phyloP scores from a whole-genome alignment of 2,329 filamentous ascomycete genomes.

The Verticillium dahliae region DNA sequence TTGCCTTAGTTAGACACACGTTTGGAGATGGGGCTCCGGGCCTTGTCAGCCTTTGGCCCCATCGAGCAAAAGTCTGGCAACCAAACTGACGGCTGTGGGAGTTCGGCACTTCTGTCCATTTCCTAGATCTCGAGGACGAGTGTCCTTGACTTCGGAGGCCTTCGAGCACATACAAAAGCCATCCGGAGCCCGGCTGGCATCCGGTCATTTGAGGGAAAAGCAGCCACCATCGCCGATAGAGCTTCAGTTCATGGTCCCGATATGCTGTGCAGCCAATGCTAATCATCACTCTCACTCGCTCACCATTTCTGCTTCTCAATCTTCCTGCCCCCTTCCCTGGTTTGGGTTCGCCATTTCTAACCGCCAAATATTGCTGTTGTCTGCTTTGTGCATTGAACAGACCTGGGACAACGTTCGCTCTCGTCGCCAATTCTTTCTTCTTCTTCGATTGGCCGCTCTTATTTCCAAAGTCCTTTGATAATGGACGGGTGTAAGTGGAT shows the following conservation, averaged over 20 bases:
- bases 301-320: neutral
- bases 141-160: neutral
- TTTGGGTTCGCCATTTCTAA: neutral
- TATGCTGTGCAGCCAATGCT: neutral
- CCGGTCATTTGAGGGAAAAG: neutral
- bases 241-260: neutral
- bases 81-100: neutral
- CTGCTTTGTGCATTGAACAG: neutral
- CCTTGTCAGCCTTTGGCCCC: neutral
- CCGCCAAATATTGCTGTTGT: neutral
- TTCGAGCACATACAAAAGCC: neutral
- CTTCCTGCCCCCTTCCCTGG: neutral
- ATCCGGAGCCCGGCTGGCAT: neutral
- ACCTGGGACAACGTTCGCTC: neutral
- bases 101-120: slow-evolving; percentile 1
- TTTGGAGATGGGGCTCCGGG: slow-evolving; percentile 5
- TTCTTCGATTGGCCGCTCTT: neutral
- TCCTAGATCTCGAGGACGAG: neutral
- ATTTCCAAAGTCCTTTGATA: neutral
- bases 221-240: neutral
- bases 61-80: neutral
- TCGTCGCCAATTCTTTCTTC: neutral
- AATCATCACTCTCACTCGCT: neutral
- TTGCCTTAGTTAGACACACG: neutral
- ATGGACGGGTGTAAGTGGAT: slow-evolving; percentile 13